A percentile compares a stretch with the other conserved stretches of the same genome.
Conservation (phyloP, 768 basidiomycete species). For the Leucocoprinus birnbaumii region DNA sequence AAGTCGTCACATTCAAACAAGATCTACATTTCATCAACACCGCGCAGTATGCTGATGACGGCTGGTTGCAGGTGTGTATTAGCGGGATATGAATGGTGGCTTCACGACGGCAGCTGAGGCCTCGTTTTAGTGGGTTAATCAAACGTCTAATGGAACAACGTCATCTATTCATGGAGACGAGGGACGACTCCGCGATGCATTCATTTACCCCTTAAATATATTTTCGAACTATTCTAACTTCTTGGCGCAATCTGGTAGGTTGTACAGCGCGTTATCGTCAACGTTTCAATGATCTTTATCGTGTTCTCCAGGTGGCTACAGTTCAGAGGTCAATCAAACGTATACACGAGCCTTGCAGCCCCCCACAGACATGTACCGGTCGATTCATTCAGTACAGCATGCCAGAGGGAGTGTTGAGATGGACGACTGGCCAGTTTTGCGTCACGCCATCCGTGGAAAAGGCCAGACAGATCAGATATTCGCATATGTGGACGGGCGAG, state of each 20-base stretch:
- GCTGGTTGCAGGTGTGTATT: slow-evolving; percentile 27
- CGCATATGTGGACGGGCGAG: slow-evolving; percentile 25
- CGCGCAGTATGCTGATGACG: slow-evolving; percentile 45
- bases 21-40: slow-evolving; percentile 44
- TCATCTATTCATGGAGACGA: slow-evolving; percentile 47
- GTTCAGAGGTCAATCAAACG: slow-evolving; percentile 27
- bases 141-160: slow-evolving; percentile 45
- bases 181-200: slow-evolving; percentile 41
- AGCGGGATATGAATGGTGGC: neutral
- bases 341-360: slow-evolving; percentile 24
- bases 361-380: slow-evolving; percentile 20
- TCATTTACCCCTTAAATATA: slow-evolving; percentile 46
- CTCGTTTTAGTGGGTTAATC: slow-evolving; percentile 40
- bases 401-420: slow-evolving; percentile 28
- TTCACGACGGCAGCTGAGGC: neutral
- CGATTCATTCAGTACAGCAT: slow-evolving; percentile 27
- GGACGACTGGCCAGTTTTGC: slow-evolving; percentile 30
- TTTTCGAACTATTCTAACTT: slow-evolving; percentile 30
- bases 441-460: slow-evolving; percentile 30
- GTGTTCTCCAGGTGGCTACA: slow-evolving; percentile 22
- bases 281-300: neutral
- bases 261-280: neutral
- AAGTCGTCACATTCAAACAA: slow-evolving; percentile 47
- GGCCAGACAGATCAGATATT: slow-evolving; percentile 28
- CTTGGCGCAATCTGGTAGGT: slow-evolving; percentile 23